phyloP scores from a whole-genome alignment of 208 protist genomes.

The Trypanosoma cruzi region DNA sequence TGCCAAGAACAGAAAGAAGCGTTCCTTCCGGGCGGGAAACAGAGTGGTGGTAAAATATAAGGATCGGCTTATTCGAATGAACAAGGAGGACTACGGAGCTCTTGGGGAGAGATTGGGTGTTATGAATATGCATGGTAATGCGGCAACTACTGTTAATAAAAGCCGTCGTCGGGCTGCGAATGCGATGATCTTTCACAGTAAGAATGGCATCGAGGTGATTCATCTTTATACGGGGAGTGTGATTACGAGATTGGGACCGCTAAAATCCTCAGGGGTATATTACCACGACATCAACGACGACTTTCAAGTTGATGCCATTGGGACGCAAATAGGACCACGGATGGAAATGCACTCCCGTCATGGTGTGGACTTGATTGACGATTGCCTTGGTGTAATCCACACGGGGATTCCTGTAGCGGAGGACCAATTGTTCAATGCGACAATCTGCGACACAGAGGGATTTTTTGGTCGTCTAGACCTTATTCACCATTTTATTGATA shows the following conservation, averaged over 20 bases:
- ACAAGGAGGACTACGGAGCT: conserved; percentile 68
- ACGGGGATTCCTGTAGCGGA: conserved; percentile 54
- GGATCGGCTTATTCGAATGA: conserved; percentile 66
- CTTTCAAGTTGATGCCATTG: conserved; percentile 71
- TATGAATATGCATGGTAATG: conserved; percentile 12
- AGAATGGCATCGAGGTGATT: conserved; percentile 78
- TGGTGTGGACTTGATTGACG: conserved; percentile 60
- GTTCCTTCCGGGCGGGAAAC: conserved; percentile 29
- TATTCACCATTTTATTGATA: conserved; percentile 80
- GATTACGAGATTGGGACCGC: conserved; percentile 65
- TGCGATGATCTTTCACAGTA: conserved; percentile 83
- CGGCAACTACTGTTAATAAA: conserved; percentile 9
- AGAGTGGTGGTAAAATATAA: conserved; percentile 55
- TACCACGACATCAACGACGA: conserved; percentile 93
- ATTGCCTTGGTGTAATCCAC: conserved; percentile 74
- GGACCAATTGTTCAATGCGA: conserved; percentile 58
- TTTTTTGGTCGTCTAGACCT: conserved; percentile 79
- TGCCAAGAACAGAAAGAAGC: conserved; percentile 40
- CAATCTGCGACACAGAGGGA: conserved; percentile 83
- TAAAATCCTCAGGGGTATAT: conserved; percentile 48
- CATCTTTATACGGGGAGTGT: conserved; percentile 89
- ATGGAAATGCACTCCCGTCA: conserved; percentile 39
- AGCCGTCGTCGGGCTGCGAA: conserved; percentile 41
- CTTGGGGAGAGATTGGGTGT: conserved; percentile 57
- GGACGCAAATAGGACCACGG: conserved; percentile 58